These are phyloP conservation scores for Aspergillus oerlinghausenensis DNA, from an alignment of 2,329 filamentous ascomycete species.

Conservation along the genomic window DNA sequence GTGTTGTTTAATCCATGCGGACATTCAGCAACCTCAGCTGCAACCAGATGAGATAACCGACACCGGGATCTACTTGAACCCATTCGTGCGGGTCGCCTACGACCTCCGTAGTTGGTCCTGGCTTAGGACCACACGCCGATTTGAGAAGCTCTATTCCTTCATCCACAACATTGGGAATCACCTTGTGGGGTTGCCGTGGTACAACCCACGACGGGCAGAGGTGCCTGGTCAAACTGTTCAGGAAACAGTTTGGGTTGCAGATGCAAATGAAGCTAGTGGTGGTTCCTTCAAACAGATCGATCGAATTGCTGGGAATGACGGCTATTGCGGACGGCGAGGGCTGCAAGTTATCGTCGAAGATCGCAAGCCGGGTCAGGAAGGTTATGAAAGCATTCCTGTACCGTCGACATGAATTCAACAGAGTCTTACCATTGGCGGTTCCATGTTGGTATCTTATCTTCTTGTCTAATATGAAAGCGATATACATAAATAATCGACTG, in stretches of 20 bases:
- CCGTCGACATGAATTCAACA: slow-evolving; percentile 20
- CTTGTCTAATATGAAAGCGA: background rate
- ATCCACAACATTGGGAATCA: slow-evolving; percentile 57
- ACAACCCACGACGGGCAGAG: slow-evolving; percentile 51
- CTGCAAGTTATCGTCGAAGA: slow-evolving; percentile 43
- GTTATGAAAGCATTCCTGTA: slow-evolving; percentile 43
- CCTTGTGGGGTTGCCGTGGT: slow-evolving; percentile 53
- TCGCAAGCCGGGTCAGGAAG: slow-evolving; percentile 39
- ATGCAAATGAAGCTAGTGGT: slow-evolving; percentile 22
- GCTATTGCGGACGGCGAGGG: slow-evolving; percentile 42
- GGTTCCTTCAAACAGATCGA: slow-evolving; percentile 38
- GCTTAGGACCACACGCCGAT: slow-evolving; percentile 57
- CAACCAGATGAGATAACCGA: slow-evolving; percentile 35
- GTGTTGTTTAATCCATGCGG: slow-evolving; percentile 56
- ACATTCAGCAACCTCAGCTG: slow-evolving; percentile 38
- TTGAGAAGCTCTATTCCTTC: slow-evolving; percentile 60
- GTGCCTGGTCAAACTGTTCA: slow-evolving; percentile 48
- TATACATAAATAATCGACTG: background rate
- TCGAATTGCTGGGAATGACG: slow-evolving; percentile 40
- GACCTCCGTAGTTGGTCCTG: slow-evolving; percentile 53
- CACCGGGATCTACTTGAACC: slow-evolving; percentile 68
- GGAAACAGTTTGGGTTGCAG: slow-evolving; percentile 40
- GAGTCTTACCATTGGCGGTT: background rate
- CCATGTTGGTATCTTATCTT: background rate
- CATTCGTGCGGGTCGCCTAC: slow-evolving; percentile 71